A percentile compares a stretch with the other conserved stretches of the same genome.
These are phyloP conservation scores for Calocera cornea DNA, from an alignment of 768 basidiomycete species.

Conservation along the genomic window DNA sequence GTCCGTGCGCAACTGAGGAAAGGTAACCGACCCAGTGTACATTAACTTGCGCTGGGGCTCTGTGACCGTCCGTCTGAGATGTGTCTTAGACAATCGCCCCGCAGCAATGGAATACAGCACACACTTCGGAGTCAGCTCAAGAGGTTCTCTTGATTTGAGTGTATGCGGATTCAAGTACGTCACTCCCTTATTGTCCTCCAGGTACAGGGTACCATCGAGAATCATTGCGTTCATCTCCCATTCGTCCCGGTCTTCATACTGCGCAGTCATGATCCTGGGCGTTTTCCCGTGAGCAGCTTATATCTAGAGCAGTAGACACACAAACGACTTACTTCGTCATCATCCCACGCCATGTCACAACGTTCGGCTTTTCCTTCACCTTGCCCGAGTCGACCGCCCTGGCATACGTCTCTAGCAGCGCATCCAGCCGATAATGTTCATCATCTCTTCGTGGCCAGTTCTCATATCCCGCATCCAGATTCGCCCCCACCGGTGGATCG, in stretches of 20 bases:
- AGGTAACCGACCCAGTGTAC: slow-evolving; percentile 45
- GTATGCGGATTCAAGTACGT: no score
- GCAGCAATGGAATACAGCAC: no score
- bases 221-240: slow-evolving; percentile 79
- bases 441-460: slow-evolving; percentile 56
- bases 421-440: slow-evolving; percentile 52
- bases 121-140: no score
- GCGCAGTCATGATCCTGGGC: slow-evolving; percentile 63
- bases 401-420: slow-evolving; percentile 46
- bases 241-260: slow-evolving; percentile 66
- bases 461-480: slow-evolving; percentile 59
- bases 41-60: slow-evolving; percentile 47
- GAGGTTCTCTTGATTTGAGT: no score
- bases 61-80: no score
- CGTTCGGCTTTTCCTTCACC: slow-evolving; percentile 17
- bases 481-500: slow-evolving; percentile 49
- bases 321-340: slow-evolving; percentile 55
- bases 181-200: slow-evolving; percentile 45
- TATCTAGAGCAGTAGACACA: slow-evolving; percentile 9
- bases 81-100: no score
- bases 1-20: not conserved
- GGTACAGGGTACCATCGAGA: slow-evolving; percentile 52
- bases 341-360: slow-evolving; percentile 59
- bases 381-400: slow-evolving; percentile 28
- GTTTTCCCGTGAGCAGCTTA: slow-evolving; percentile 19